Evolutionary conservation across 2,329 filamentous ascomycete species (phyloP), one percentile per base, ranked within the genome.

Genomic region (Eutypella sp.): DNA sequence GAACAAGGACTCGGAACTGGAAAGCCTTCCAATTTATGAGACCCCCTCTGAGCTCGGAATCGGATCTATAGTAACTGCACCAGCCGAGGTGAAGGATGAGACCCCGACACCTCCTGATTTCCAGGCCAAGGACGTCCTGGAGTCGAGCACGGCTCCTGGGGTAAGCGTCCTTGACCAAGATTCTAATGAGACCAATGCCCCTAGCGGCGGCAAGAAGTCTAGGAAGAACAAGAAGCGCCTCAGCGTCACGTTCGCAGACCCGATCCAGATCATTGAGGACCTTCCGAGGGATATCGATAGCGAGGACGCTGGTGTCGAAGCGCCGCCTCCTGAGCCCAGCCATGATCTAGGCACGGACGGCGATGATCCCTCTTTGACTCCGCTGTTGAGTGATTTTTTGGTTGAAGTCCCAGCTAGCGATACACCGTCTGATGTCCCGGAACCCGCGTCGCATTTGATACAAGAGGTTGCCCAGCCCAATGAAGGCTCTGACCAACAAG

Each of bases 211-310:
- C 9, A 52, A 57, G 41, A 51, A 49, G 25, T 45, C 57, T 9
- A 58, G 60, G 46, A 57, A 53, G 47, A 52, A 52, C 23, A 51
- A 61, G 47, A 60, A 61, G 47, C 52, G 44, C 15, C 50, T 55
- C 31, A 55, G 48, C 48, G 49, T 57, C 22, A 52, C 58, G 31
- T 48, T 56, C 27, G 46, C 51, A 18, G 56, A 56, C 5, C 51
- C 54, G 13, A 40, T 52, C 16, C 51, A 55, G 33, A 6, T n/a
- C 16, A 7, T 4, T n/a, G 16, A n/a, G 16, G 29, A 33, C 16
- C 11, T 15, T 19, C 43, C 53, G 5, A 18, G 8, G 41, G 48
- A 55, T 11, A 24, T 24, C 25, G 41, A 13, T 16, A 25, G 25
- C 31, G 45, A 41, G 10, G 37, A 44, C 36, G 25, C 41, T 40